Base-by-base conservation (phyloP, 2,329 filamentous ascomycete genomes). In the Talaromyces islandicus region DNA sequence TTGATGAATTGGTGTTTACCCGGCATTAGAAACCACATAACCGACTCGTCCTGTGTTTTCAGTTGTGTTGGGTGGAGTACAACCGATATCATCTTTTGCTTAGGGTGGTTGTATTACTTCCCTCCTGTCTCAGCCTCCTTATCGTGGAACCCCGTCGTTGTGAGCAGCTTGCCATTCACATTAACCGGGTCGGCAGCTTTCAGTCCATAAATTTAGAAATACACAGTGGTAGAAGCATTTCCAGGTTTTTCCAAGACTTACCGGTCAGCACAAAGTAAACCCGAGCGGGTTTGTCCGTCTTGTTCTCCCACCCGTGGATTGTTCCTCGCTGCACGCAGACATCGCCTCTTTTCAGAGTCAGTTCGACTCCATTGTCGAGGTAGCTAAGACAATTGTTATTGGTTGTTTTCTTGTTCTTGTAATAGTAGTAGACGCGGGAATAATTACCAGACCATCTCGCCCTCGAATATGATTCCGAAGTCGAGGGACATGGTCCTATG, bases 381-480 rank as follows among this genome's bases (percentile, higher is more conserved):
- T 70, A 70, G 46, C 61, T 66, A 35, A 11, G 14, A 6, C 17
- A 24, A 9, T 17, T 2, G 4, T 17, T 2, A 54, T 24, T 6
- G 48, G 24, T 17, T 21, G 17, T 30, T 19, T n/a, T n/a, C n/a
- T 10, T 35, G 1, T 53, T 9, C 4, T 25, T 46, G n/a, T 21
- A 6, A 21, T 46, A 19, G 41, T 46, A 46, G n/a, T 5, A 7
- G 10, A 19, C 10, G 19, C 19, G 7, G 43, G 11, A 9, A 46
- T 24, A 12, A 46, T 24, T 32, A 59, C 57, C 57, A 59, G n/a
- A 43, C 62, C 25, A 73, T 66, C 35, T 66, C 66, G 0, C 70
- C 70, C 14, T 66, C 62, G 29, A 73, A 62, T 14, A 73, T 65
- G n/a, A 73, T 64, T 7, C 66, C 70, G 59, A 71, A 71, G 60